Evolutionary conservation across 192 early-diverging fungal genomes (phyloP).

Genomic region (Obelidium mucronatum): DNA sequence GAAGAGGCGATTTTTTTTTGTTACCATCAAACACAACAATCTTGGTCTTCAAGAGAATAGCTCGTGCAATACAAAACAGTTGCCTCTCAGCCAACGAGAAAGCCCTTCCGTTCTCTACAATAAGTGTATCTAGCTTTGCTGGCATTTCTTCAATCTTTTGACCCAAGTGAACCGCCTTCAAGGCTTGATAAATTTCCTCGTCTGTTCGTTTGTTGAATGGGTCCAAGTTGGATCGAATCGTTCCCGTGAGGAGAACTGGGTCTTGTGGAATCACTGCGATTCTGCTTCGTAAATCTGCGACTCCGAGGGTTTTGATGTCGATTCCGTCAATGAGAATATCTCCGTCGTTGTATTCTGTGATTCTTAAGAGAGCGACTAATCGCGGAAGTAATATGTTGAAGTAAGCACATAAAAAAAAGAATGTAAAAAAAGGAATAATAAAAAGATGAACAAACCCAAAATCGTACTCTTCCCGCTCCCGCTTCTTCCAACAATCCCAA

Average conservation of each 20-base stretch:
- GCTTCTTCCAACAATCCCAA: conserved; percentile 89
- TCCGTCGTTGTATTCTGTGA: conserved; percentile 57
- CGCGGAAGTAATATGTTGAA: too few species aligned
- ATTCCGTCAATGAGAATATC: conserved; percentile 76
- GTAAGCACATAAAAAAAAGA: conserved; percentile 36
- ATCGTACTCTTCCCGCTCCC: conserved; percentile 86
- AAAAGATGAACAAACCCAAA: conserved; percentile 57
- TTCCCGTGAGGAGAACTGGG: conserved; percentile 74
- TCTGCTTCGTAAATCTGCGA: conserved; percentile 70
- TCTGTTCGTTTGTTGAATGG: conserved; percentile 70
- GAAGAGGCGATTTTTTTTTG: conserved; percentile 45
- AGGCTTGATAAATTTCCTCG: conserved; percentile 70
- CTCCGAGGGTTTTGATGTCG: conserved; percentile 70
- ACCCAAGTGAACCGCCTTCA: conserved; percentile 67
- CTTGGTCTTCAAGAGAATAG: conserved; percentile 57
- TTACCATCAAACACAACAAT: conserved; percentile 67
- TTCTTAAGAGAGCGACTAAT: conserved; percentile 55
- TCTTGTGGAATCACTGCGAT: conserved; percentile 93
- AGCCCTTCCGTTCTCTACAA: conserved; percentile 63
- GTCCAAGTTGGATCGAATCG: conserved; percentile 88
- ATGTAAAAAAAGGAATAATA: conserved; percentile 67
- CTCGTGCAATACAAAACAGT: conserved; percentile 62
- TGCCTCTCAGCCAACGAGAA: conserved; percentile 67
- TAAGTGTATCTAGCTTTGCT: conserved; percentile 55
- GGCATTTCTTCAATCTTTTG: conserved; percentile 57